Evolutionary conservation across 257 asterid species (phyloP), one percentile per base, ranked within the genome.

Genomic region (Prunella vulgaris): DNA sequence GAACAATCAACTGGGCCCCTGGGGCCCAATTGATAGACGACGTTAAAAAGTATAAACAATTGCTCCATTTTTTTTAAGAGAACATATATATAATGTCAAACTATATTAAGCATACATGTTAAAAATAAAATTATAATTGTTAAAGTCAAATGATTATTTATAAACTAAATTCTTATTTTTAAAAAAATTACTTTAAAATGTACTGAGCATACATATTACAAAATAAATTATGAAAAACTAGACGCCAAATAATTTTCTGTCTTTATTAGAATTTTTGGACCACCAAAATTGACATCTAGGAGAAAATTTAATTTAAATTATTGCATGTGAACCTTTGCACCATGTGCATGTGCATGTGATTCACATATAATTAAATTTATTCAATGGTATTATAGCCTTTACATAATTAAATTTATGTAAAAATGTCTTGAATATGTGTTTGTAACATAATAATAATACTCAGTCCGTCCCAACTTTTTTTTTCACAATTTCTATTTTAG

Each of bases 231-330:
- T n/a, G n/a, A 2, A 52, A 52, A 52, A 18, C 7, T 51, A 14
- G 28, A 18, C 28, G 14, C 4, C 59, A 1, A 52, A 2, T 52
- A 52, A 2, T 52, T 27, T 52, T 9, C 20, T 2, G 59, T 52
- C 28, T 52, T 3, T 52, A 52, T 20, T 52, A 52, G 27, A 17
- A 20, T 2, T 18, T 18, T 52, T 18, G 72, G 72, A 52, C 72
- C 72, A 67, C 72, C 14, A 52, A 51, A 51, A 51, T 67, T 51
- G 63, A 67, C 71, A 3, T 28, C 9, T 28, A 33, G 13, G 44
- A 24, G 14, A 32, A 60, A 17, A 27, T 14, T 27, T 44, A 44
- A 44, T 44, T 46, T 15, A n/a, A n/a, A 5, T n/a, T 15, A 46
- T 46, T 46, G 53, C 53, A 46, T 46, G 53, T 46, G 53, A 46